Percentiles rank a stretch among this genome's conserved stretches.
These are phyloP conservation scores for Amanita molliuscula DNA, from an alignment of 768 basidiomycete species.

Conservation along the genomic window DNA sequence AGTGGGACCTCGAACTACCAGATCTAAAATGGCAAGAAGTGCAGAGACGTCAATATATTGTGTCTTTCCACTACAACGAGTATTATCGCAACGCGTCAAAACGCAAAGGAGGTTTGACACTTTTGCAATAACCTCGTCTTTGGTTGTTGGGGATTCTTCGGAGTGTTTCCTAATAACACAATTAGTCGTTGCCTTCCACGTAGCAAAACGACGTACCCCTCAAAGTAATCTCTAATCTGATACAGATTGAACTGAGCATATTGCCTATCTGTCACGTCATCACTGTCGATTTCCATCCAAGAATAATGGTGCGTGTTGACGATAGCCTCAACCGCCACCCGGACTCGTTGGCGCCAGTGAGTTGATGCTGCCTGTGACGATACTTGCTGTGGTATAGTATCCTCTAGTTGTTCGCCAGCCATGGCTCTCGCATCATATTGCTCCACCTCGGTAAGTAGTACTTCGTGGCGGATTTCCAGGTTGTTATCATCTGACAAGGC, in stretches of 20 bases:
- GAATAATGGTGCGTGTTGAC: slow-evolving; percentile 32
- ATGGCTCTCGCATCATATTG: background rate
- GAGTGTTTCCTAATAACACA: slow-evolving; percentile 19
- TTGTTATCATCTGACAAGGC: slow-evolving; percentile 10
- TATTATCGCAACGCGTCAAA: slow-evolving; percentile 23
- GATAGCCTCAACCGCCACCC: slow-evolving; percentile 24
- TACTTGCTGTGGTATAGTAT: background rate
- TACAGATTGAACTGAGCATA: slow-evolving; percentile 34
- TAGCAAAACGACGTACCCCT: slow-evolving; percentile 20
- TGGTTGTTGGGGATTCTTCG: slow-evolving; percentile 22
- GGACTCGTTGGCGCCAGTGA: slow-evolving; percentile 24
- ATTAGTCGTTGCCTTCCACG: background rate
- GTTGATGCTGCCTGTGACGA: background rate
- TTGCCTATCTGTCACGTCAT: slow-evolving; percentile 26
- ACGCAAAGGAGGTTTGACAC: slow-evolving; percentile 26
- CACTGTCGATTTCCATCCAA: slow-evolving; percentile 48
- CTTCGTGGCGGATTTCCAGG: slow-evolving; percentile 11
- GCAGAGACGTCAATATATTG: slow-evolving; percentile 19
- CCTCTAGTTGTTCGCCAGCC: background rate
- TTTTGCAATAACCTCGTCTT: slow-evolving; percentile 18
- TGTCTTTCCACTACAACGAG: slow-evolving; percentile 18
- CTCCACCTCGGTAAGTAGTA: slow-evolving; percentile 10
- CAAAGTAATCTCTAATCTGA: slow-evolving; percentile 33
- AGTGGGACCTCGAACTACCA: slow-evolving; percentile 36
- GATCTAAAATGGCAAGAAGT: slow-evolving; percentile 23